These are phyloP conservation scores for Isabelozyma gotoi DNA, from an alignment of 805 yeast species.

Conservation along the genomic window DNA sequence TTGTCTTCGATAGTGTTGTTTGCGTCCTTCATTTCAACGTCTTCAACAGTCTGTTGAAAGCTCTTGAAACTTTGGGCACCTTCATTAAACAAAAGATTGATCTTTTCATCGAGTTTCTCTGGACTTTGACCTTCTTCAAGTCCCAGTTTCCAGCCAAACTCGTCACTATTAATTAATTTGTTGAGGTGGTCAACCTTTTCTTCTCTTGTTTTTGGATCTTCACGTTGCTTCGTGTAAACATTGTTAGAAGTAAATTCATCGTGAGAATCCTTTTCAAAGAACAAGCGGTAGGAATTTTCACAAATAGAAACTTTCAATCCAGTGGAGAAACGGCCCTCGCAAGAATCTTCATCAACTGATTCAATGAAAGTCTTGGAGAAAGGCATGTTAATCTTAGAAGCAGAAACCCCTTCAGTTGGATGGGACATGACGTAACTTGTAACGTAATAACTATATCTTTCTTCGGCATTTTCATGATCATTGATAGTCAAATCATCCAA, in stretches of 20 bases:
- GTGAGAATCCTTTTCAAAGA: constrained; percentile 74
- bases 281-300: constrained; percentile 72
- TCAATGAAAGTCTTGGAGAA: constrained; percentile 63
- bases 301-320: constrained; percentile 77
- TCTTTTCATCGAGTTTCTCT: constrained; percentile 24
- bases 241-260: constrained; percentile 75
- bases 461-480: constrained; percentile 69
- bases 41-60: constrained; percentile 6
- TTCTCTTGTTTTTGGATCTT: constrained; percentile 18
- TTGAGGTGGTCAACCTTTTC: constrained; percentile 34
- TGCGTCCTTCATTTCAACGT: constrained; percentile 13
- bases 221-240: constrained; percentile 41
- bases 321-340: constrained; percentile 66
- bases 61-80: constrained; percentile 35
- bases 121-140: constrained; percentile 40
- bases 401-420: constrained; percentile 94
- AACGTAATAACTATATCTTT: constrained; percentile 88
- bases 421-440: constrained; percentile 92
- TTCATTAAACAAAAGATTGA: constrained; percentile 32
- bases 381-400: constrained; percentile 75
- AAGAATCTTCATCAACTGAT: constrained; percentile 52
- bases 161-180: constrained; percentile 48
- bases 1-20: constrained; percentile 12
- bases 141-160: constrained; percentile 53
- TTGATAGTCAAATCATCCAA: constrained; percentile 82